These are phyloP conservation scores for Plasmodium falciparum DNA, from an alignment of 169 alveolate species.

Conservation along the genomic window DNA sequence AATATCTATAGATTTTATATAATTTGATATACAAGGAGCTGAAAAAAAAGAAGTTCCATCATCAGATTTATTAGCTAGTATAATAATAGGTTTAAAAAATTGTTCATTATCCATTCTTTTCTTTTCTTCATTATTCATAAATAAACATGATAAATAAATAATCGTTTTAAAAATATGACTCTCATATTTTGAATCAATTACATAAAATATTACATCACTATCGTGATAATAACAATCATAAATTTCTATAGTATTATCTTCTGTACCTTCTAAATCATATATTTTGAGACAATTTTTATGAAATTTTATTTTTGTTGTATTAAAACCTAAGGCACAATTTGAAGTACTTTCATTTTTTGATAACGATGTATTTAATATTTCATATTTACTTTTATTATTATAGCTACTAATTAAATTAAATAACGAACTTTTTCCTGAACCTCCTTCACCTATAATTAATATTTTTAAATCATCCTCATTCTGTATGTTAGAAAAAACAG, in stretches of 20 bases:
- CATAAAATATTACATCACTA: conserved; percentile 65
- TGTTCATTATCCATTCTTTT: conserved; percentile 3
- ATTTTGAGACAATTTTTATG: conserved; percentile 51
- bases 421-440: conserved; percentile 61
- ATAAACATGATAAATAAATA: conserved; percentile 44
- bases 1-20: conserved; percentile 44
- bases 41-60: conserved; percentile 55
- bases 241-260: conserved; percentile 47
- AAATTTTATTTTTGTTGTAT: conserved; percentile 51
- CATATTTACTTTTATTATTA: conserved; percentile 68
- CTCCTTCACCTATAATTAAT: conserved; percentile 73
- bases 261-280: conserved; percentile 66
- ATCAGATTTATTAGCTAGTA: conserved; percentile 64
- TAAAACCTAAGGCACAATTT: conserved; percentile 74
- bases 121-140: background rate
- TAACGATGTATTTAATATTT: conserved; percentile 24
- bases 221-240: conserved; percentile 75
- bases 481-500: conserved; percentile 45
- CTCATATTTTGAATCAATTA: conserved; percentile 67
- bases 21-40: conserved; percentile 70
- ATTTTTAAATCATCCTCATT: conserved; percentile 37
- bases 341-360: conserved; percentile 3
- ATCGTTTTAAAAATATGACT: conserved; percentile 54
- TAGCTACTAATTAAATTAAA: conserved; percentile 59
- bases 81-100: conserved; percentile 57